A percentile compares a stretch with the other conserved stretches of the same genome.
Evolutionary conservation across 2,329 filamentous ascomycete species (phyloP).

Genomic region (Parascedosporium putredinis): DNA sequence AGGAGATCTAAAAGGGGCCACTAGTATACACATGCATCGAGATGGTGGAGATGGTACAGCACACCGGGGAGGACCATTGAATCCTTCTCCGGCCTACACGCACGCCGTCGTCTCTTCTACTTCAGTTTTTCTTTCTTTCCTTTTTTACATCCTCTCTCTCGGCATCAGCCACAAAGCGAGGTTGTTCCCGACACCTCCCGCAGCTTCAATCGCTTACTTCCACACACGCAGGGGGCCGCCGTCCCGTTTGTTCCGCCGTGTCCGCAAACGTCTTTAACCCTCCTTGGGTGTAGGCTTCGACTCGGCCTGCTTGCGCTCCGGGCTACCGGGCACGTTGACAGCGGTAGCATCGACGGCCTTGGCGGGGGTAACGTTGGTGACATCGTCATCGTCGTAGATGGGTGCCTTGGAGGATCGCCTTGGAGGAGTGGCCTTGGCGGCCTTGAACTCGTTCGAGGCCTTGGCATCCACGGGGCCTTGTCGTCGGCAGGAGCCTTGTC

Average conservation of each 20-base stretch:
- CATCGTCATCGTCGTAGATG: no score
- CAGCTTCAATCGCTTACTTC: no score
- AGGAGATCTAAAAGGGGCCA: not conserved
- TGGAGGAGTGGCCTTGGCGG: no score
- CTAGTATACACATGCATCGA: not conserved
- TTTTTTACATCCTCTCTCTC: not conserved
- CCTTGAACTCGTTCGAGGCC: no score
- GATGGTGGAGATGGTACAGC: not conserved
- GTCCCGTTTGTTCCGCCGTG: no score
- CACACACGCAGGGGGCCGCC: no score
- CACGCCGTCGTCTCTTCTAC: no score
- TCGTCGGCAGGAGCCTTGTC: not conserved
- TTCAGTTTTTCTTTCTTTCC: not conserved
- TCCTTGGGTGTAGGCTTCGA: not conserved
- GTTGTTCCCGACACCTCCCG: not conserved
- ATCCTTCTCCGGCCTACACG: no score
- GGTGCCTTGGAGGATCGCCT: no score
- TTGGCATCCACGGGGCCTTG: no score
- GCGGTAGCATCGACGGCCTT: not conserved
- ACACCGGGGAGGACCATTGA: not conserved
- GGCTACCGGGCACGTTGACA: not conserved
- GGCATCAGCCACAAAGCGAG: not conserved
- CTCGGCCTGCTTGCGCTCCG: not conserved
- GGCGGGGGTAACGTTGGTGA: not conserved
- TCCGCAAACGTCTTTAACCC: no score